phyloP scores from a whole-genome alignment of 768 basidiomycete species.

The Termitomyces sp. region DNA sequence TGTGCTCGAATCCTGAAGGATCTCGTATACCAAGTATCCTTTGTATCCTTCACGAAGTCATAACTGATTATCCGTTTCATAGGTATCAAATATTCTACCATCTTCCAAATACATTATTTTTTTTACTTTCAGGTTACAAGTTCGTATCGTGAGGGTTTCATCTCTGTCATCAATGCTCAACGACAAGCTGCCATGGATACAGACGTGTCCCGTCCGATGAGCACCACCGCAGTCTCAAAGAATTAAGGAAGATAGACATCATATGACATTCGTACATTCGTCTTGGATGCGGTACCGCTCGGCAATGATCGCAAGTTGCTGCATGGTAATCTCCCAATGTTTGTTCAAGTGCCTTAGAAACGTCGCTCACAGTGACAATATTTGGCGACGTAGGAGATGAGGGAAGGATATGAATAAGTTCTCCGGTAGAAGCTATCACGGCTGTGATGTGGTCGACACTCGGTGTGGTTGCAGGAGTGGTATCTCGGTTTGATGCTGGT shows the following conservation, averaged over 20 bases:
- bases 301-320: background rate
- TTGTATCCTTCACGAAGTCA: background rate
- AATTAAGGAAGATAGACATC: background rate
- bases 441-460: slow-evolving; percentile 5
- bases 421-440: background rate
- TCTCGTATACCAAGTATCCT: no score
- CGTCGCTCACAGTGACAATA: slow-evolving; percentile 9
- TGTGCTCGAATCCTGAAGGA: background rate
- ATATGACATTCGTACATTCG: background rate
- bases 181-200: slow-evolving; percentile 11
- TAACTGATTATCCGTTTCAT: background rate
- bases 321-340: background rate
- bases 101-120: background rate
- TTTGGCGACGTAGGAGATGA: background rate
- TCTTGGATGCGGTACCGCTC: background rate
- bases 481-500: background rate
- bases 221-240: slow-evolving; percentile 4
- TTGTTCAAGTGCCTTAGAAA: slow-evolving; percentile 1
- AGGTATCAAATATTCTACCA: background rate
- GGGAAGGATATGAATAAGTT: slow-evolving; percentile 2
- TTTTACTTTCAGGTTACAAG: background rate
- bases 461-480: slow-evolving; percentile 5
- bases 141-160: background rate
- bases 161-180: background rate
- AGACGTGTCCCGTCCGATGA: background rate